Percentiles rank a stretch among this genome's conserved stretches.
These are phyloP conservation scores for Hibiscus mutabilis DNA, from an alignment of 345 rosid species.

Conservation along the genomic window DNA sequence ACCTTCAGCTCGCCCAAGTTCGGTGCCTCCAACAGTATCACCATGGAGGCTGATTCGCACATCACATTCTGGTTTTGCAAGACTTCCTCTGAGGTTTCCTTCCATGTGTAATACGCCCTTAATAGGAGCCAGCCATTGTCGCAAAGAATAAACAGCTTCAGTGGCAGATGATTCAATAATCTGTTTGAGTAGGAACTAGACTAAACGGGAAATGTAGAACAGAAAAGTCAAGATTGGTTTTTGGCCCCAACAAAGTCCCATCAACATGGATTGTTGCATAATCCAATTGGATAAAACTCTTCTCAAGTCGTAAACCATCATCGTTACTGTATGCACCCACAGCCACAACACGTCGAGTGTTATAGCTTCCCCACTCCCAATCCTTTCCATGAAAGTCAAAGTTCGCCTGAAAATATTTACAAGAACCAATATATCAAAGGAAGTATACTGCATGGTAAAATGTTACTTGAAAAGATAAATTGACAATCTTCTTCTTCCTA, in stretches of 20 bases:
- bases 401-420: constrained; percentile 58
- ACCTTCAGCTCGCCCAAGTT: constrained; percentile 92
- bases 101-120: constrained; percentile 95
- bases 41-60: constrained; percentile 92
- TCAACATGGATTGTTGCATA: constrained; percentile 97
- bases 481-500: not conserved
- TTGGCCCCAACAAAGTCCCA: constrained; percentile 85
- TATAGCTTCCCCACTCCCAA: constrained; percentile 99
- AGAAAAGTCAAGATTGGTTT: constrained; percentile 94
- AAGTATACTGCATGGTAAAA: not conserved
- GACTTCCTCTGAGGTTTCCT: constrained; percentile 96
- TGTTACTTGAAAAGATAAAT: constrained; percentile 3
- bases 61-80: constrained; percentile 93
- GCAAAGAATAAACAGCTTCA: constrained; percentile 72
- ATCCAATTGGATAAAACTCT: constrained; percentile 86
- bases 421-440: not conserved
- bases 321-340: constrained; percentile 91
- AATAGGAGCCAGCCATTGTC: constrained; percentile 78
- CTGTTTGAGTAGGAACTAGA: constrained; percentile 88
- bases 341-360: constrained; percentile 80
- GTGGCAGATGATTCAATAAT: constrained; percentile 86
- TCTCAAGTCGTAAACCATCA: constrained; percentile 90
- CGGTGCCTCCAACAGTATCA: constrained; percentile 93
- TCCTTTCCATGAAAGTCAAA: constrained; percentile 97
- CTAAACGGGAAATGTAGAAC: constrained; percentile 93